Base-by-base conservation (phyloP, 208 protist genomes). In the Wallacemonas sp. region DNA sequence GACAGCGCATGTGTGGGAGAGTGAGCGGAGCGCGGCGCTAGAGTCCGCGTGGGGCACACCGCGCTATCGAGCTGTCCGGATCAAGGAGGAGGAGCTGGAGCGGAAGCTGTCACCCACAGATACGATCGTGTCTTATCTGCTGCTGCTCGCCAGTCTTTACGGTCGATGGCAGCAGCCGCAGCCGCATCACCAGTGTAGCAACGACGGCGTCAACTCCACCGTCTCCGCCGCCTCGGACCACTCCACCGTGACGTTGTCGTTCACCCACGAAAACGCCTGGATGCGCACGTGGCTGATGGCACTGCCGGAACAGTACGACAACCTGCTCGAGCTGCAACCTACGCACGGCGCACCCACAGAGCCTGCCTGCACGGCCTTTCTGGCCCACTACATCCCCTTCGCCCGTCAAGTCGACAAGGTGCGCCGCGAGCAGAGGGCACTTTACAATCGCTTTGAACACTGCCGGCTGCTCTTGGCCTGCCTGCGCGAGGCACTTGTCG, bases 231-330 rank as follows among this genome's bases (percentile, higher is more conserved):
- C 24, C 54, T 15, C 37, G 26, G 1, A n/a, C 26, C 19, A 24
- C 59, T 53, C 17, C 17, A 10, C 36, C 30, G 21, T 46, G 6
- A 27, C 38, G 44, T 33, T 89, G 30, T 48, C 53, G 36, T 78
- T 73, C 70, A 66, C 70, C 1, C 81, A 81, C 66, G 76, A 83
- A 52, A 88, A 85, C 38, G 53, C 60, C 32, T 95, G 89, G 86
- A 89, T 92, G 81, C 66, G 63, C 34, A 48, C 41, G 59, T 95
- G 89, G 87, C 62, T 95, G 44, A 61, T 68, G 27, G 73, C 73
- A 1, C 69, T 95, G 58, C 89, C 89, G 24, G 29, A 55, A 9
- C 68, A 70, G 52, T 93, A 91, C 63, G 83, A 95, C 66, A 95
- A 95, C 68, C 73, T 92, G 33, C 75, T 95, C 13, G 89, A 95